Evolutionary conservation across 2,329 filamentous ascomycete species (phyloP).

Genomic region (Xylariales sp.): DNA sequence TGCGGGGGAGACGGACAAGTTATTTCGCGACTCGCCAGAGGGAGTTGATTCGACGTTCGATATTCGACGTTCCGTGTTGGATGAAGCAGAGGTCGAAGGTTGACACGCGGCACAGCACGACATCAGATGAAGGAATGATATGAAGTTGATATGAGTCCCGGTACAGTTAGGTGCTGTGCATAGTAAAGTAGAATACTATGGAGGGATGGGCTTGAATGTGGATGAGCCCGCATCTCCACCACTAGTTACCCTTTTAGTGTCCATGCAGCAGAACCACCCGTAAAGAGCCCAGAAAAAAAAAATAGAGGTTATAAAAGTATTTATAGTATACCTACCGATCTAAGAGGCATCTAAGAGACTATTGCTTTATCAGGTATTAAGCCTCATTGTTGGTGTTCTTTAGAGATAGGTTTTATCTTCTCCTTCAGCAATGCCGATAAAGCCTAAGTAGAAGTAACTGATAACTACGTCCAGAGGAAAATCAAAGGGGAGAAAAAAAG

Average conservation of each 20-base stretch:
- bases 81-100: slow-evolving; percentile 26
- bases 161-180: slow-evolving; percentile 1
- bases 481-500: not conserved
- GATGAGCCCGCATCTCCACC: slow-evolving; percentile 38
- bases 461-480: not conserved
- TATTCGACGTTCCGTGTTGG: slow-evolving; percentile 21
- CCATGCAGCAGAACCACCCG: slow-evolving; percentile 28
- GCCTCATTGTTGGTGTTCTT: no score
- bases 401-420: no score
- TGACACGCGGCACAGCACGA: slow-evolving; percentile 18
- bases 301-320: no score
- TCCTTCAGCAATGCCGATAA: no score
- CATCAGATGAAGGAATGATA: slow-evolving; percentile 17
- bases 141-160: slow-evolving; percentile 29
- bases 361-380: no score
- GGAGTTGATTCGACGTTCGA: slow-evolving; percentile 7
- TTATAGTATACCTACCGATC: no score
- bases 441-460: no score
- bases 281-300: not conserved
- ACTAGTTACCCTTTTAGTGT: slow-evolving; percentile 36
- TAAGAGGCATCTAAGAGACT: no score
- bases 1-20: slow-evolving; percentile 6
- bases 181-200: not conserved
- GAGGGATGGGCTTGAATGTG: slow-evolving; percentile 17
- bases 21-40: not conserved